Base-by-base conservation (phyloP, 2,329 filamentous ascomycete species). In the Arthrobotrys musiformis region DNA sequence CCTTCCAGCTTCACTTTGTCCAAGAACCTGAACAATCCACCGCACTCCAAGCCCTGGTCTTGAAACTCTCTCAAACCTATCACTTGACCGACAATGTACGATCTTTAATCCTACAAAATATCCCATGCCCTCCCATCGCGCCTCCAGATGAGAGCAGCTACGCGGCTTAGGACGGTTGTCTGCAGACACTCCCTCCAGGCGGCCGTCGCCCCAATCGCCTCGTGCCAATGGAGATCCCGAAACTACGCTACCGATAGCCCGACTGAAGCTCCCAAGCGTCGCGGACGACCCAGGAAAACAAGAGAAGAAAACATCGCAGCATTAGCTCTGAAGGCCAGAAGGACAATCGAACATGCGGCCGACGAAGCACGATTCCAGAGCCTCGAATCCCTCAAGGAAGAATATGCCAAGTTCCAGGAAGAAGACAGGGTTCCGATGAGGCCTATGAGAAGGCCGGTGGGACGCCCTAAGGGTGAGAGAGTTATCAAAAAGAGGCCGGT, bases 111-210 rank as follows among this genome's bases (percentile, higher is more conserved):
- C 17, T 37, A 28, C 48, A 8, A 50, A 35, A 48, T n/a, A n/a
- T n/a, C 17, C 50, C 5, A 28, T 46, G 24, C 7, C 3, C 30
- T 15, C 6, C 22, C 26, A 33, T 30, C 56, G 13, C 37, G 1
- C 33, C 33, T 19, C 40, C 64, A 76, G 70, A 75, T 76, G 72
- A 76, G 58, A 70, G 62, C 50, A 40, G 56, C 58, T n/a, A 30
- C 33, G 13, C 48, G 44, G 37, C 30, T 76, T 2, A 61, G 37
- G 24, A 48, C 35, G 37, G 63, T 76, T 26, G 37, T 76, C 37
- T n/a, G n/a, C 40, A 40, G 58, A 42, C 56, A 48, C 56, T 56
- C 58, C 33, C 40, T 58, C 33, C 33, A 22, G 19, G 11, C 64
- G 2, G 15, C 26, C 15, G 46, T 35, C 13, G 35, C 56, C 5